Conservation (phyloP, 2,329 filamentous ascomycete genomes). For the Didymella segeticola region DNA sequence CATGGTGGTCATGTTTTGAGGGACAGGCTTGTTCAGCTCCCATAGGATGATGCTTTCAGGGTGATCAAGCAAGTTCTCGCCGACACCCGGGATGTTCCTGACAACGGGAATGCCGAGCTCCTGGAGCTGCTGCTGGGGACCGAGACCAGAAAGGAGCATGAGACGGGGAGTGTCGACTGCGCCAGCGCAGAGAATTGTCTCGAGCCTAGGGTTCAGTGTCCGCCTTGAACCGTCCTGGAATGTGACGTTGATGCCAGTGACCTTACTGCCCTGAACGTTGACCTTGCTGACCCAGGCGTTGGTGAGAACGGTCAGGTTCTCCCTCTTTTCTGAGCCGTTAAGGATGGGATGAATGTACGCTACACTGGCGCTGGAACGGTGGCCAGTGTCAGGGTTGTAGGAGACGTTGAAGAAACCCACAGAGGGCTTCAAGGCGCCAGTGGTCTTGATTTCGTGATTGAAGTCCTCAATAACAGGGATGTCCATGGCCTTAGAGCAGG, state of each 20-base stretch:
- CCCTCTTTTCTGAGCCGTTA: slow-evolving; percentile 78
- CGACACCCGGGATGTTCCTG: slow-evolving; percentile 66
- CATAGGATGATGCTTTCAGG: slow-evolving; percentile 73
- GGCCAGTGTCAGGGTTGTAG: slow-evolving; percentile 88
- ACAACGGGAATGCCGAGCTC: slow-evolving; percentile 61
- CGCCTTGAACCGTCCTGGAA: slow-evolving; percentile 65
- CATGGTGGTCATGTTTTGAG: slow-evolving; percentile 84
- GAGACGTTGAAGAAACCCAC: slow-evolving; percentile 91
- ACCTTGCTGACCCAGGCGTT: slow-evolving; percentile 87
- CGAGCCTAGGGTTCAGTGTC: slow-evolving; percentile 67
- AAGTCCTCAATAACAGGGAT: slow-evolving; percentile 86
- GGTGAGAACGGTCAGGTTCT: slow-evolving; percentile 85
- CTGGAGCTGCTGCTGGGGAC: slow-evolving; percentile 56
- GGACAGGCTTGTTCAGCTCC: slow-evolving; percentile 81
- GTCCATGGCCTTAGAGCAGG: slow-evolving; percentile 78
- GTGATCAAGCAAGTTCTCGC: slow-evolving; percentile 70
- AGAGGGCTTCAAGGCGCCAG: slow-evolving; percentile 74
- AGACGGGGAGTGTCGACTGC: slow-evolving; percentile 81
- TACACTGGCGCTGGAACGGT: slow-evolving; percentile 83
- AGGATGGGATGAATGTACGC: slow-evolving; percentile 94
- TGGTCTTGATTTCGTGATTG: slow-evolving; percentile 80
- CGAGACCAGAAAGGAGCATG: slow-evolving; percentile 60
- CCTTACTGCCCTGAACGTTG: slow-evolving; percentile 72
- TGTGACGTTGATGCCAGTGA: slow-evolving; percentile 75
- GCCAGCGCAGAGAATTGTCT: slow-evolving; percentile 81